These are phyloP conservation scores for Penicillium occitanis DNA, from an alignment of 2,329 filamentous ascomycete species.

Conservation along the genomic window DNA sequence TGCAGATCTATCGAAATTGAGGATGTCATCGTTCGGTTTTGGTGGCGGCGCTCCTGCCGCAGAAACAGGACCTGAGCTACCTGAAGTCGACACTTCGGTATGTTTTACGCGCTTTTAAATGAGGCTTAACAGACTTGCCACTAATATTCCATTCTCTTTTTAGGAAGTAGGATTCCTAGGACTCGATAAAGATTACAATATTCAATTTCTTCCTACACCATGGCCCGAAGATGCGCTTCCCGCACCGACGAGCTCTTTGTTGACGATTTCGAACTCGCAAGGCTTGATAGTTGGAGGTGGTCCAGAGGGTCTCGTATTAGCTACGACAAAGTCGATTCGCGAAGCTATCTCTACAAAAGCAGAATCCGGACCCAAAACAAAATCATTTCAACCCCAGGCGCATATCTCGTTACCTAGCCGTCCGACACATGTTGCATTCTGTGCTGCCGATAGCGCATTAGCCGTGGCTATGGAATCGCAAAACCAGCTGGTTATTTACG, in stretches of 20 bases:
- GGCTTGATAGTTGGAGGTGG: constrained; percentile 85
- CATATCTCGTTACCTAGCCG: constrained; percentile 70
- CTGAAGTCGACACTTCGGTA: constrained; percentile 81
- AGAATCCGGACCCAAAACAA: constrained; percentile 62
- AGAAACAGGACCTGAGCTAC: constrained; percentile 65
- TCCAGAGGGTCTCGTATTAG: constrained; percentile 73
- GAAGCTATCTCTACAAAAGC: constrained; percentile 67
- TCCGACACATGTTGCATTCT: constrained; percentile 87
- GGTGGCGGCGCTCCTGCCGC: constrained; percentile 46
- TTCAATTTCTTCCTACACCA: constrained; percentile 72
- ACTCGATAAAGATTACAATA: constrained; percentile 75
- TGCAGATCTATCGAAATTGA: constrained; percentile 39
- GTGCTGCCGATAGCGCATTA: constrained; percentile 81
- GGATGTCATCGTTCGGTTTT: constrained; percentile 69
- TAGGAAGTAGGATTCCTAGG: constrained; percentile 78
- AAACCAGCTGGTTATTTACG: constrained; percentile 80
- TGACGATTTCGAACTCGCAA: constrained; percentile 76
- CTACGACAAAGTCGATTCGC: constrained; percentile 73
- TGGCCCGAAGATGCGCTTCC: constrained; percentile 73
- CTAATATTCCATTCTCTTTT: constrained; percentile 6
- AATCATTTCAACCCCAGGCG: constrained; percentile 70
- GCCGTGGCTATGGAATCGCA: constrained; percentile 78
- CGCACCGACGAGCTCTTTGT: constrained; percentile 73
- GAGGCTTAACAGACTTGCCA: neutral
- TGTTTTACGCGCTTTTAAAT: constrained; percentile 19